These are phyloP conservation scores for Blastocystis sp. DNA, from an alignment of 352 stramenopile genomes.

Conservation along the genomic window DNA sequence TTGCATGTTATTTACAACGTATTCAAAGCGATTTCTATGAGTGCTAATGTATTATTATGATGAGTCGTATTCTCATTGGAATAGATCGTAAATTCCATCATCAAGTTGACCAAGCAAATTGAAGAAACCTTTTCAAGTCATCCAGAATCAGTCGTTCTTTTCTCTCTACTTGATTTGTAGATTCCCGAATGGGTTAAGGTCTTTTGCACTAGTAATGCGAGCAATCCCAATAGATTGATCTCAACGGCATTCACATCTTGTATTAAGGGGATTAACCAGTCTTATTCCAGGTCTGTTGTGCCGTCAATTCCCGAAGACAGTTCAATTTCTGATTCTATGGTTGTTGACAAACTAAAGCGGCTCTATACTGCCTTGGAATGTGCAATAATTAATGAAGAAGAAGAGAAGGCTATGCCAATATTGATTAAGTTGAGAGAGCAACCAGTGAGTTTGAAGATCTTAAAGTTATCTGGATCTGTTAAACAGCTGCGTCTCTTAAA, in stretches of 20 bases:
- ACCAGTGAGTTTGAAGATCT: background rate
- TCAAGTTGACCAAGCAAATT: background rate
- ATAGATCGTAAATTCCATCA: conserved; percentile 32
- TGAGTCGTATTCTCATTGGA: background rate
- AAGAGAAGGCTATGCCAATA: background rate
- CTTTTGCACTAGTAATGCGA: conserved; percentile 13
- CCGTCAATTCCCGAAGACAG: background rate
- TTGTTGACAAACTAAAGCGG: background rate
- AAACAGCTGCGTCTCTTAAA: background rate
- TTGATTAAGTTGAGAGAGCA: background rate
- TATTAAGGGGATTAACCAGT: background rate
- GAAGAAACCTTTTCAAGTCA: conserved; percentile 20
- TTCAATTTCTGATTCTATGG: background rate
- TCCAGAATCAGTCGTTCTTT: background rate
- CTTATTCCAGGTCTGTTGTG: background rate
- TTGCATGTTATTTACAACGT: no score
- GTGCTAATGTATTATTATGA: background rate
- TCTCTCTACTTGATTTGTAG: background rate
- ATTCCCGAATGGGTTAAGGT: conserved; percentile 13
- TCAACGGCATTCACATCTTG: background rate
- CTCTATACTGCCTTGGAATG: background rate
- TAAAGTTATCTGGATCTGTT: background rate
- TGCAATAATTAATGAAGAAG: conserved; percentile 54
- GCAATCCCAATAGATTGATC: conserved; percentile 6
- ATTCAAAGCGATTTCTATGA: background rate